Evolutionary conservation across 1,139 yeast species (phyloP).

Genomic region (Meyerozyma elateridarum): DNA sequence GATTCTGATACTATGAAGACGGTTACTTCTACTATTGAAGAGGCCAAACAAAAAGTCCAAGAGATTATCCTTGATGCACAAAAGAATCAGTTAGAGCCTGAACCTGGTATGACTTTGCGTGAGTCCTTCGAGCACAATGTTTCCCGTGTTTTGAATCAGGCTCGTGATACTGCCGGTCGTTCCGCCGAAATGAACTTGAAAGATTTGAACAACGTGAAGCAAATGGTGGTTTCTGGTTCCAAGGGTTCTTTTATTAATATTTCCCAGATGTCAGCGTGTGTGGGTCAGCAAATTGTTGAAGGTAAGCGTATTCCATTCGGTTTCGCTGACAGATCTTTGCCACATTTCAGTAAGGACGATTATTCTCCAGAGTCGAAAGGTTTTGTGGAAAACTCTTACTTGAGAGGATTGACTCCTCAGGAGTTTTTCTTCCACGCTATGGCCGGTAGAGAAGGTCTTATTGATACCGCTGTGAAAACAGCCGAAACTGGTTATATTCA

Average conservation of each 20-base stretch:
- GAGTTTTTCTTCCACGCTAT: conserved; percentile 99
- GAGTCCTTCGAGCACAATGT: conserved; percentile 98
- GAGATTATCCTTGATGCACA: conserved; percentile 92
- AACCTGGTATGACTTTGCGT: conserved; percentile 99
- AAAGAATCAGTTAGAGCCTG: conserved; percentile 79
- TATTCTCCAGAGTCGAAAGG: conserved; percentile 98
- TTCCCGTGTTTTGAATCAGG: conserved; percentile 90
- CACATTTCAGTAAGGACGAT: conserved; percentile 97
- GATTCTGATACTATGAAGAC: conserved; percentile 94
- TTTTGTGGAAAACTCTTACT: conserved; percentile 93
- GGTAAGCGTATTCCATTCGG: conserved; percentile 99
- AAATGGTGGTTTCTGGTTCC: conserved; percentile 98
- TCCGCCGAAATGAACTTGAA: conserved; percentile 95
- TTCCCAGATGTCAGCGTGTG: conserved; percentile 99
- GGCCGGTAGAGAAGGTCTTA: conserved; percentile 99
- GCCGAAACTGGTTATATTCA: conserved; percentile 99
- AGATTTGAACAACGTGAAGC: conserved; percentile 92
- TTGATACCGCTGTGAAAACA: conserved; percentile 97
- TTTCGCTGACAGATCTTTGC: conserved; percentile 90
- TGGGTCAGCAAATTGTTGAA: conserved; percentile 98
- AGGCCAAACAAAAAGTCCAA: conserved; percentile 90
- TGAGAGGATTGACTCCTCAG: conserved; percentile 97
- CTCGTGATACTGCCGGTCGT: conserved; percentile 99
- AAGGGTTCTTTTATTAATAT: conserved; percentile 98
- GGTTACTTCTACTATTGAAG: conserved; percentile 87